Evolutionary conservation across 371 early-diverging fungal genomes (phyloP), one percentile per base, ranked within the genome.

Genomic region (Mucor racemosus): DNA sequence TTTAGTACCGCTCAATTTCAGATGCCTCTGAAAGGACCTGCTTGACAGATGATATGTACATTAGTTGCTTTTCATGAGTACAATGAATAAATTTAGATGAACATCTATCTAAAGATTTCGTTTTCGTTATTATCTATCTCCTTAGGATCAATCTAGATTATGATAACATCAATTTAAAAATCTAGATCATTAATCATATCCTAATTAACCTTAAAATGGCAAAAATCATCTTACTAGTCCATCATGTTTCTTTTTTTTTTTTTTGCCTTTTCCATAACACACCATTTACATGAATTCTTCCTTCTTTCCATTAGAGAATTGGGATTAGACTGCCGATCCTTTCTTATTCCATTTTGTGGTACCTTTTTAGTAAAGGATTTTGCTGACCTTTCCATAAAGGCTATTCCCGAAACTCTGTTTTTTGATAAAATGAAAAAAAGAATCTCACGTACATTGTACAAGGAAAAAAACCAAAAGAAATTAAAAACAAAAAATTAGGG

Each of bases 11-110:
- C 44, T 4, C 15, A 15, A 70, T 46, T 70, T 70, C 66, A 65
- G 70, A 70, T 70, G 70, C 70, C 70, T 65, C 60, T 65, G 60
- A 46, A 65, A 62, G 66, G 70, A 65, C 70, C 69, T 57, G 61
- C 58, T 67, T 67, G 67, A 67, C 67, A 62, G 62, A 40, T 60
- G 26, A 26, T 26, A 26, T 26, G 65, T 44, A 6, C 44, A 21
- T 50, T 10, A 19, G 8, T 19, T 19, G 7, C 19, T 48, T 8
- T 8, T 19, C 19, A 19, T 48, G 19, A 50, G 26, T 50, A 9
- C 21, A 50, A 19, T 48, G 48, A 50, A 26, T 26, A 26, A 21
- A 21, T 50, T 11, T 21, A 50, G 19, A 48, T 17, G 17, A 9
- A 48, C 19, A 19, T 19, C 50, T 50, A 19, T 50, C 26, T 9